Evolutionary conservation across 176 grass and related monocot species (phyloP), one percentile per base, ranked within the genome.

Genomic region (Hordeum vulgare): DNA sequence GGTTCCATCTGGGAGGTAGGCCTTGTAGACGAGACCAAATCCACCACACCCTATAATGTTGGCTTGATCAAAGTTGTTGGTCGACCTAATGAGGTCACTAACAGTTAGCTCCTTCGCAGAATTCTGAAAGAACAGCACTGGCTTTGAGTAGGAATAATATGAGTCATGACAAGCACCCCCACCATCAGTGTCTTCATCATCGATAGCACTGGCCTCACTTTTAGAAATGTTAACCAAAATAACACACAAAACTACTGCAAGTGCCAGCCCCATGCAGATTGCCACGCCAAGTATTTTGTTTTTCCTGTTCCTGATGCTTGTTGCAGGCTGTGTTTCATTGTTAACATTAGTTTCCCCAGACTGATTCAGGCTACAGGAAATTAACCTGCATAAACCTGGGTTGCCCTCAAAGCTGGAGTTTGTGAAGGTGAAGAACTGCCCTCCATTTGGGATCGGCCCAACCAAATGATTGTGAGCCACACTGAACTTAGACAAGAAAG

Each of bases 21-120:
- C 96, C 93, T 95, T 98, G 89, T 98, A 98, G 24, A 98, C 96
- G 36, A 98, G 84, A 39, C 96, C 96, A 81, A 98, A 98, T 9
- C 95, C 92, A 15, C 95, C 95, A 12, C 95, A 98, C 25, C 95
- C 95, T 59, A 98, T 93, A 42, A 98, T 95, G 73, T 95, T 98
- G 77, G 93, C 90, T 89, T 98, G 96, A 82, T 98, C 93, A 87
- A 98, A 98, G 81, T 93, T 98, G 83, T 93, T 91, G 44, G 96
- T 95, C 12, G 96, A 95, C 87, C 85, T 98, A 54, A 98, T 67
- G 56, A 98, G 89, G 45, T 98, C 92, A 74, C 75, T 84, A 35
- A 98, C 92, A 67, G 85, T 90, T 86, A 98, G 69, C 28, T 98
- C 96, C 84, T 93, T 95, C 28, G 88, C 77, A 21, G 96, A 86